Base-by-base conservation (phyloP, 257 asterid species). In the Catharanthus roseus region DNA sequence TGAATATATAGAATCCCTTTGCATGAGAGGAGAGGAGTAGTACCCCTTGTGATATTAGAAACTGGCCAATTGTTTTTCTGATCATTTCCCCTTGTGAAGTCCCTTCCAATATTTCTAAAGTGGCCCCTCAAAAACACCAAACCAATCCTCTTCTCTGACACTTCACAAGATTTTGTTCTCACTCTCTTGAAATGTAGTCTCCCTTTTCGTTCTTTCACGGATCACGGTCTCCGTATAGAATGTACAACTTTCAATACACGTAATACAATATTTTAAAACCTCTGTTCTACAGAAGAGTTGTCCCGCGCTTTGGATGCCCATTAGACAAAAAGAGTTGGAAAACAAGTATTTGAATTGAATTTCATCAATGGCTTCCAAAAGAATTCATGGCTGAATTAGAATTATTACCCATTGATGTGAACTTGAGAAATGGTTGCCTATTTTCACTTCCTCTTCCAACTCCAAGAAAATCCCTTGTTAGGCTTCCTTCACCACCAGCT, bases 381-480 rank as follows among this genome's bases (percentile, higher is more conserved):
- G 83, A 84, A 29, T 80, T 82, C 86, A 83, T 75, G 5, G 80
- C 71, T 7, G 87, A 67, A 16, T n/a, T n/a, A n/a, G n/a, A n/a
- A n/a, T n/a, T n/a, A n/a, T n/a, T n/a, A n/a, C 72, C 72, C 71
- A 75, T 74, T 3, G 85, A 75, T 33, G 81, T 81, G 51, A 87
- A 89, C 70, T 83, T 85, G 12, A 77, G 72, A 77, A 87, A 85
- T 6, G 77, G 77, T n/a, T n/a, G n/a, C 51, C 86, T 57, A 33
- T 67, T 78, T 50, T 81, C 80, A 51, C 77, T 81, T 56, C 80
- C 85, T 26, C n/a, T n/a, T n/a, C 91, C 92, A 15, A 89, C 96
- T 23, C 97, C 96, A 3, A 91, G 87, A 65, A 91, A 91, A 81
- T 91, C 96, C 44, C 97, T 80, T 0, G 97, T 91, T 19, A 86